Evolutionary conservation across 805 yeast species (phyloP), one percentile per base, ranked within the genome.

Genomic region (Novakomyces olei): DNA sequence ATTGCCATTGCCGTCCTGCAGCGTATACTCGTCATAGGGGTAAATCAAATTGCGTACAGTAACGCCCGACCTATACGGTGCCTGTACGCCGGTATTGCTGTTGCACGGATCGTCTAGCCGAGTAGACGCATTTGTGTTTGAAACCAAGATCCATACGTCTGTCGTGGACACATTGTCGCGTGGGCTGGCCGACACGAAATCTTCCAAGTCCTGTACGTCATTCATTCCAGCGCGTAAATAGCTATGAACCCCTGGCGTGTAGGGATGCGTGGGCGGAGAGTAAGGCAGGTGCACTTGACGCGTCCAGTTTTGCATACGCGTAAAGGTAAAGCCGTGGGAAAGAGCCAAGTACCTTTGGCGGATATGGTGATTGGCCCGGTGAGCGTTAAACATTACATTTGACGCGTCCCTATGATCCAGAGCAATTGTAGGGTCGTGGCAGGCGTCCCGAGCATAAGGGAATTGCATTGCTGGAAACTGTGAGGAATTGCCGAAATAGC

Each of bases 371-470:
- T 23, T 5, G 12, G 17, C 15, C 33, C n/a, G 22, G n/a, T 14
- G 23, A 2, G 24, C 12, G 9, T 30, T 19, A 7, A 9, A 19
- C 14, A 10, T 18, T 14, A 10, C 27, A 7, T 20, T 12, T 2
- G 27, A 19, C 5, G 23, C 5, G 5, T 30, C 33, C 15, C 20
- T 17, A 15, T 30, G 33, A 18, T 30, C 33, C n/a, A 30, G 27
- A 14, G 23, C 12, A 16, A 23, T 30, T 27, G 27, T 23, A 5
- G 8, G n/a, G 23, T 30, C 33, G 14, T 30, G 15, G 15, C 33
- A 30, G 5, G 27, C 33, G n/a, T 14, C n/a, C 10, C 14, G 14
- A 6, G 33, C 33, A 10, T 20, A 15, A 12, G 27, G 5, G 17
- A 20, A 12, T 12, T 19, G 19, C 8, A 23, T 16, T 3, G 15